A percentile compares a stretch with the other conserved stretches of the same genome.
phyloP scores from a whole-genome alignment of 345 rosid species.

The Aethionema arabicum region DNA sequence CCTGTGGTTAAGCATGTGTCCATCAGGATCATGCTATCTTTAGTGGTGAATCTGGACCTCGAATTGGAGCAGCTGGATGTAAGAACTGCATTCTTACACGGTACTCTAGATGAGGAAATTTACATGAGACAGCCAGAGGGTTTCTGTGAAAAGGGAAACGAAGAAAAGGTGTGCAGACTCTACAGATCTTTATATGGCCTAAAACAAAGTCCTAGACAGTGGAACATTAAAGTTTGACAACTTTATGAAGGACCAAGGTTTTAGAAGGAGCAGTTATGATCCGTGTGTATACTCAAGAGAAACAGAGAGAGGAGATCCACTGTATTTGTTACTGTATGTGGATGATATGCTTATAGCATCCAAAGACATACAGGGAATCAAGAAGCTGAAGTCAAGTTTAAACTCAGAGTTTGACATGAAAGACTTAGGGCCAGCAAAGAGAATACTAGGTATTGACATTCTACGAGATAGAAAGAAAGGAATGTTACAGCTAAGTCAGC shows the following conservation, averaged over 20 bases:
- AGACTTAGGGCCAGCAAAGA: not conserved
- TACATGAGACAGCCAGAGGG: not conserved
- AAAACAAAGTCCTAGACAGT: not conserved
- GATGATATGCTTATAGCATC: not conserved
- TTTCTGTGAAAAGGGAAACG: not conserved
- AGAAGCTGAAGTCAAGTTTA: too few relatives aligned
- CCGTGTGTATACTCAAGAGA: not conserved
- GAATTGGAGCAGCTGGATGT: not conserved
- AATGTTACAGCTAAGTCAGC: not conserved
- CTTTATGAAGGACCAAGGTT: not conserved
- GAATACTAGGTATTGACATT: slow-evolving; percentile 2
- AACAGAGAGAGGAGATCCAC: too few relatives aligned
- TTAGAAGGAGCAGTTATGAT: not conserved
- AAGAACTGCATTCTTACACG: not conserved
- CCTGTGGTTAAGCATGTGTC: not conserved
- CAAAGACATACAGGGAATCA: not conserved
- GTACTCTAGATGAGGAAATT: not conserved
- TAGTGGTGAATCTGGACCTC: not conserved
- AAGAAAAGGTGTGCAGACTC: not conserved
- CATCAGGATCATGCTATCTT: not conserved
- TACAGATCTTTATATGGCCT: not conserved
- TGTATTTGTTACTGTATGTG: not conserved
- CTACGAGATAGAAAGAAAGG: not conserved
- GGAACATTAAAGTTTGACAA: not conserved
- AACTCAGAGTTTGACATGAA: too few relatives aligned